Percentiles rank a stretch among this genome's conserved stretches.
Conservation (phyloP, 371 early-diverging fungal species). For the Mortierella sp. region DNA sequence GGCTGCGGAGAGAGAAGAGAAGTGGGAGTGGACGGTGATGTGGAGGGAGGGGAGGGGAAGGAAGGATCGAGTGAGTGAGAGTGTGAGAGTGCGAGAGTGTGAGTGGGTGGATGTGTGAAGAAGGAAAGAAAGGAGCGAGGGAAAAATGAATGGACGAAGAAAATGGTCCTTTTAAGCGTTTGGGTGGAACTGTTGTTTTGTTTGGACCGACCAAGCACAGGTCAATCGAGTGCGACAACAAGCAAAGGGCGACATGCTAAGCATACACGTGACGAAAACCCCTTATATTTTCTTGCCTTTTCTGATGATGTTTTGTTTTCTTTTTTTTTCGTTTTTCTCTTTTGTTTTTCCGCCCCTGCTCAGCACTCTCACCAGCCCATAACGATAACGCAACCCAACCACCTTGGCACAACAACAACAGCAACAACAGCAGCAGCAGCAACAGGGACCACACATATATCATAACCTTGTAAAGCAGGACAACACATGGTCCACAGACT, state of each 20-base stretch:
- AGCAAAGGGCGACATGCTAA: not conserved
- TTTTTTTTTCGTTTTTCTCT: not conserved
- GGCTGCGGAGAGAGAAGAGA: not conserved
- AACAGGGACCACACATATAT: not conserved
- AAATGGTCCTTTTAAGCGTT: not conserved
- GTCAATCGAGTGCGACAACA: not conserved
- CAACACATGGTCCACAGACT: conserved; percentile 36
- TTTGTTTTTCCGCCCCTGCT: conserved; percentile 7
- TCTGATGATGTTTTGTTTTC: not conserved
- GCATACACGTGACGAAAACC: not conserved
- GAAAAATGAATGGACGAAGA: not conserved
- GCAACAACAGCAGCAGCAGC: not conserved
- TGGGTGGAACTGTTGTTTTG: too few relatives aligned
- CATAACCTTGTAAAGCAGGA: too few relatives aligned
- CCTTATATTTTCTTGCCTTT: not conserved
- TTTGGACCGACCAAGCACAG: not conserved
- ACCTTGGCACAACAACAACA: too few relatives aligned
- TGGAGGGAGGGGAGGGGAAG: not conserved
- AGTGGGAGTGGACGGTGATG: not conserved
- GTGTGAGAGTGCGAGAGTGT: not conserved
- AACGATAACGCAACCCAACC: not conserved
- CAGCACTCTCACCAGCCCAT: not conserved
- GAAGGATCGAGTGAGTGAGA: not conserved
- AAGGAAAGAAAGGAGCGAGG: not conserved
- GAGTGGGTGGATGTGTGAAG: not conserved